Evolutionary conservation across 1,284 basidiomycete genomes (phyloP).

Genomic region (Sparassis latifolia): DNA sequence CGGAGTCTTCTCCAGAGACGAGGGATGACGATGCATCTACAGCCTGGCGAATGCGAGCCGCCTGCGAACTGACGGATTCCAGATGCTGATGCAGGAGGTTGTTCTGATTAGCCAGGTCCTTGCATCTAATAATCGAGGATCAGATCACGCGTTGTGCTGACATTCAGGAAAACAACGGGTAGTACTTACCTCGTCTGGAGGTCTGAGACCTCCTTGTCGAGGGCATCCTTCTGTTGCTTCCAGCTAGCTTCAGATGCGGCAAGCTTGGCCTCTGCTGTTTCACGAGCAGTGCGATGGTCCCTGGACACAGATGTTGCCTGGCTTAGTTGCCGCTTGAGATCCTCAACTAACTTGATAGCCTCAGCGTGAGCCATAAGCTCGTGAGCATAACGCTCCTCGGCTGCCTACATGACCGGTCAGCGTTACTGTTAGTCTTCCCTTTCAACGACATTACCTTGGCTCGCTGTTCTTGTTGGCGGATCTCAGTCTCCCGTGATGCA

Average conservation of each 20-base stretch:
- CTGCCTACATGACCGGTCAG: constrained; percentile 40
- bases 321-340: constrained; percentile 57
- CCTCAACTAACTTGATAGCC: constrained; percentile 66
- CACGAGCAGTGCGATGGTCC: constrained; percentile 51
- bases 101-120: constrained; percentile 78
- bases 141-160: background rate
- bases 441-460: constrained; percentile 44
- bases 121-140: constrained; percentile 39
- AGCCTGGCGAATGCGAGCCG: constrained; percentile 68
- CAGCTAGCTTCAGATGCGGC: constrained; percentile 69
- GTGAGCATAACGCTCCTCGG: constrained; percentile 75
- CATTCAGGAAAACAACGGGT: background rate
- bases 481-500: constrained; percentile 53
- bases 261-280: constrained; percentile 73
- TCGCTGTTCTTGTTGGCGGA: constrained; percentile 60
- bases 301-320: constrained; percentile 44
- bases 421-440: background rate
- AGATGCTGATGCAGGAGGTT: constrained; percentile 77
- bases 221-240: constrained; percentile 67
- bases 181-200: constrained; percentile 55
- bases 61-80: constrained; percentile 80
- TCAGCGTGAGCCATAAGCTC: constrained; percentile 83
- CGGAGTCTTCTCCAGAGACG: constrained; percentile 33
- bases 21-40: constrained; percentile 43
- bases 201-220: constrained; percentile 74